These are phyloP conservation scores for Penicillium coprophilum DNA, from an alignment of 495 filamentous ascomycete species.

Conservation along the genomic window DNA sequence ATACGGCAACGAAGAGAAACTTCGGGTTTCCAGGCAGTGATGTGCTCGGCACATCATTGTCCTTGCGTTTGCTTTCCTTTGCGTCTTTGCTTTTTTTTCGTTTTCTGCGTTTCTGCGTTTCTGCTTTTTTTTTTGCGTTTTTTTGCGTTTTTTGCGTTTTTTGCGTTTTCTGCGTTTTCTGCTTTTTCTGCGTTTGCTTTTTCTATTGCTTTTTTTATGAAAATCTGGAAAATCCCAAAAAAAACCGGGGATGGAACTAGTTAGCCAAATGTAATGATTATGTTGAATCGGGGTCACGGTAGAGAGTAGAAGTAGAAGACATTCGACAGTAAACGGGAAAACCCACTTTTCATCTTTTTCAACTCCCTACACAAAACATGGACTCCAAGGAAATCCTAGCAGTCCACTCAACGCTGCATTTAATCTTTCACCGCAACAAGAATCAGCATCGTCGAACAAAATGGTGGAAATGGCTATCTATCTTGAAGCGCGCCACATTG, in stretches of 20 bases:
- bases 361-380: constrained; percentile 23
- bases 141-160: not conserved
- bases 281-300: not conserved
- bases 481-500: constrained; percentile 60
- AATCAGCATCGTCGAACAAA: constrained; percentile 72
- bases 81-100: too few relatives aligned
- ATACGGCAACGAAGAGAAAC: too few relatives aligned
- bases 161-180: not conserved
- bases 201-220: not conserved
- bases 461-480: constrained; percentile 72
- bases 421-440: constrained; percentile 74
- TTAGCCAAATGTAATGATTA: not conserved
- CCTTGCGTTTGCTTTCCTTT: not conserved
- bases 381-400: constrained; percentile 32
- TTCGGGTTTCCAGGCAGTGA: not conserved
- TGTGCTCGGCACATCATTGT: not conserved
- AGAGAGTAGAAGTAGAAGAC: too few relatives aligned
- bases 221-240: constrained; percentile 4
- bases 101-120: too few relatives aligned
- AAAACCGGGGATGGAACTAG: not conserved
- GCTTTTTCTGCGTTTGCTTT: not conserved
- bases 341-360: constrained; percentile 4
- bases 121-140: too few relatives aligned
- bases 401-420: constrained; percentile 50
- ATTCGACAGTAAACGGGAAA: not conserved